Evolutionary conservation across 306 rosid species (phyloP).

Genomic region (Bauhinia variegata): DNA sequence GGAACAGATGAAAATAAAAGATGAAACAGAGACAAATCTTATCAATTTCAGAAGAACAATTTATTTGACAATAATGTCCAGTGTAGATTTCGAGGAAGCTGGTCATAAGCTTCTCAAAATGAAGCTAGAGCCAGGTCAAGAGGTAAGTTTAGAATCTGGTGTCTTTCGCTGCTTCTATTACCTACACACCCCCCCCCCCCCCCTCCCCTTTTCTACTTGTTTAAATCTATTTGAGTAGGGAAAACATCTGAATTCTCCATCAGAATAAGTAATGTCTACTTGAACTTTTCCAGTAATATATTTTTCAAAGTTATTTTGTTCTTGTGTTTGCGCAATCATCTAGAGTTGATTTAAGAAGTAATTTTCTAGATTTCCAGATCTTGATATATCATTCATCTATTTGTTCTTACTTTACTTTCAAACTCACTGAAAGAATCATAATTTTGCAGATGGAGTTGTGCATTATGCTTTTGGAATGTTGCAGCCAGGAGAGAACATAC

Average conservation of each 20-base stretch:
- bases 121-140: conserved; percentile 97
- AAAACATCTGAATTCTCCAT: not conserved
- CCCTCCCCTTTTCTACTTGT: conserved; percentile 1
- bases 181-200: too few species aligned
- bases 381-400: not conserved
- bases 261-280: not conserved
- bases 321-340: not conserved
- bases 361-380: not conserved
- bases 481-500: conserved; percentile 91
- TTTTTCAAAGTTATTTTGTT: not conserved
- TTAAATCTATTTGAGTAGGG: conserved; percentile 3
- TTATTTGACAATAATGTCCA: conserved; percentile 91
- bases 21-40: conserved; percentile 93
- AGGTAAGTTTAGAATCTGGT: conserved; percentile 56
- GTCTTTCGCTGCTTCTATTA: too few species aligned
- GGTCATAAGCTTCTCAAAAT: conserved; percentile 95
- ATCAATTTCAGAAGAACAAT: conserved; percentile 89
- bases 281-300: not conserved
- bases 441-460: conserved; percentile 74
- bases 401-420: not conserved
- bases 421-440: not conserved
- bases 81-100: conserved; percentile 97
- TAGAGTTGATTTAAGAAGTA: not conserved
- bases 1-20: conserved; percentile 72
- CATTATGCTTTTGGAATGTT: conserved; percentile 84